Percentiles rank a stretch among this genome's conserved stretches.
phyloP scores from a whole-genome alignment of 352 stramenopile genomes.

The Pythium sp. region DNA sequence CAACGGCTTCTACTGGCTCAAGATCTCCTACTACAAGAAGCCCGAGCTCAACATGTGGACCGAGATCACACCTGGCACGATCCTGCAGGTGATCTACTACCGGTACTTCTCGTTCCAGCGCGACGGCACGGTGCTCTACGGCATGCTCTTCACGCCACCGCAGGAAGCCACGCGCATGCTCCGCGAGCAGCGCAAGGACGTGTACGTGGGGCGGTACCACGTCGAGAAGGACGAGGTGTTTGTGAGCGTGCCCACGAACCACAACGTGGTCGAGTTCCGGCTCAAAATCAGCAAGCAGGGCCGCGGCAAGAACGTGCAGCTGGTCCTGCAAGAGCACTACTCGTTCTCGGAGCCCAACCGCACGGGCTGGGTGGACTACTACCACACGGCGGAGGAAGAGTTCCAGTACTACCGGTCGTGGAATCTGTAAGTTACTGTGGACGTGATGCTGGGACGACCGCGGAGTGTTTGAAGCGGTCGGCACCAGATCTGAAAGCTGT shows the following conservation, averaged over 20 bases:
- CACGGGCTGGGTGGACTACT: slow-evolving; percentile 63
- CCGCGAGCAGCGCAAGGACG: slow-evolving; percentile 31
- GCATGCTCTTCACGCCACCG: slow-evolving; percentile 73
- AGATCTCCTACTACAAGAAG: slow-evolving; percentile 83
- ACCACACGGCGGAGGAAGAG: slow-evolving; percentile 68
- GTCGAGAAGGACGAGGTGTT: slow-evolving; percentile 65
- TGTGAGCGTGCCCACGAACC: slow-evolving; percentile 64
- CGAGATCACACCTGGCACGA: slow-evolving; percentile 60
- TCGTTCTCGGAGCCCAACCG: slow-evolving; percentile 67
- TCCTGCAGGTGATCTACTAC: slow-evolving; percentile 83
- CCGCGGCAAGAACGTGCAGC: slow-evolving; percentile 53
- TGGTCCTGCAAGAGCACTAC: slow-evolving; percentile 69
- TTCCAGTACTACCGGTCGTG: slow-evolving; percentile 76
- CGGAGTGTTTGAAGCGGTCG: background rate
- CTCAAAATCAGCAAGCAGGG: slow-evolving; percentile 45
- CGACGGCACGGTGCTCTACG: slow-evolving; percentile 70
- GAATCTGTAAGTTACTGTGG: slow-evolving; percentile 34
- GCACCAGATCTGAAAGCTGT: background rate
- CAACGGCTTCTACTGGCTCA: slow-evolving; percentile 81
- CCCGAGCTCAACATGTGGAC: slow-evolving; percentile 84
- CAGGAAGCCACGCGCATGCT: slow-evolving; percentile 44
- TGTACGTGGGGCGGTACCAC: slow-evolving; percentile 55
- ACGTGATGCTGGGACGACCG: background rate
- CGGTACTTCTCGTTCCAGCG: slow-evolving; percentile 80
- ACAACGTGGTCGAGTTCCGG: slow-evolving; percentile 70